Base-by-base conservation (phyloP, 2,329 filamentous ascomycete species). In the Stagonosporopsis tanaceti region DNA sequence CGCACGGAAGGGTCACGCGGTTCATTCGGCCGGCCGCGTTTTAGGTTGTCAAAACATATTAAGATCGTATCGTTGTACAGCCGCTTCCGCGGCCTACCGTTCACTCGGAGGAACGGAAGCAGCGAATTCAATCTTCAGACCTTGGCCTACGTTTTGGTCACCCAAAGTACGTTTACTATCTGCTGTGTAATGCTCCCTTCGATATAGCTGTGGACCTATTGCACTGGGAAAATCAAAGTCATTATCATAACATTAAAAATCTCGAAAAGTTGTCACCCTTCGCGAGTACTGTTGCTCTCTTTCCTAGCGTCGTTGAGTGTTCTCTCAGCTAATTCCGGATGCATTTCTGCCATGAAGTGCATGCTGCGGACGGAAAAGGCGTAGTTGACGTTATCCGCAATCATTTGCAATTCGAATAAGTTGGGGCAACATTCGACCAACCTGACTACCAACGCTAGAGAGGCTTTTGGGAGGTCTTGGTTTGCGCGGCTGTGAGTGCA, bases 191-290 rank as follows among this genome's bases (percentile, higher is more conserved):
- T 34, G 32, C 12, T 15, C 14, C 7, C 7, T 14, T 14, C 32
- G n/a, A n/a, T 34, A 14, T n/a, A 34, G 32, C 32, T n/a, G 7
- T 32, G 8, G 8, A 20, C 2, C 2, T 12, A 5, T n/a, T 34
- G 42, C 28, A 24, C 3, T 22, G n/a, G 15, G n/a, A 24, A 3
- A 30, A 22, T 41, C 2, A 25, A 22, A 38, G 24, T 55, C 53
- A 27, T 60, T 40, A 42, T 54, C 25, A 17, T 54, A 15, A 44
- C 59, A 53, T 42, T 57, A 39, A 47, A 45, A 45, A 48, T 38
- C 27, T 59, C 24, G 44, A 25, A 39, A 30, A 3, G 32, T 57
- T 30, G 22, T 25, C 39, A 40, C 39, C 14, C 20, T 15, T n/a
- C 15, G 28, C 41, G 9, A 15, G 35, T 12, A 22, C 28, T 27